These are phyloP conservation scores for Neurospora sp. DNA, from an alignment of 495 filamentous ascomycete genomes.

Conservation along the genomic window DNA sequence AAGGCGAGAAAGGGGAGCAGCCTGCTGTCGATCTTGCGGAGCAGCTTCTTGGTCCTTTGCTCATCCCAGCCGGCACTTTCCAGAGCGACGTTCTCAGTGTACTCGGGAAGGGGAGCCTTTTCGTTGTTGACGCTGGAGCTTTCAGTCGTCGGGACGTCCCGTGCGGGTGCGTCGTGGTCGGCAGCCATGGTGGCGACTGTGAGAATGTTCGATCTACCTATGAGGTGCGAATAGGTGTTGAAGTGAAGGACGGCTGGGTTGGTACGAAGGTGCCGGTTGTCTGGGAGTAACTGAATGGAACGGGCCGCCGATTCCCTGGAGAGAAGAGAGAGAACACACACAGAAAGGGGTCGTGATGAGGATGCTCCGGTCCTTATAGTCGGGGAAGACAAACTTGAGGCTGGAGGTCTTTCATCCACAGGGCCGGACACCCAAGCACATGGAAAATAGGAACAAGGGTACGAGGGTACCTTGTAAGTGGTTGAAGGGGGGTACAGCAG, in stretches of 20 bases:
- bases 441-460: background rate
- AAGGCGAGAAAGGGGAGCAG: constrained; percentile 45
- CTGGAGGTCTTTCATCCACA: background rate
- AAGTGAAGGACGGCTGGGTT: background rate
- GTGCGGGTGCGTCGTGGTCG: constrained; percentile 12
- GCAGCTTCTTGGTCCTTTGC: constrained; percentile 28
- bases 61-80: constrained; percentile 19
- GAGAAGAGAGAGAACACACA: background rate
- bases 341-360: background rate
- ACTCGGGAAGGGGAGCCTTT: constrained; percentile 6
- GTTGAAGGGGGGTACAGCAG: background rate
- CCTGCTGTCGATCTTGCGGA: constrained; percentile 40
- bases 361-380: background rate
- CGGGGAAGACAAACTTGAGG: background rate
- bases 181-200: constrained; percentile 12
- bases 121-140: constrained; percentile 21
- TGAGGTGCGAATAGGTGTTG: background rate
- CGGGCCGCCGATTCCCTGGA: background rate
- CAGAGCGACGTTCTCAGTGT: constrained; percentile 6
- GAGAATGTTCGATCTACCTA: background rate
- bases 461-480: background rate
- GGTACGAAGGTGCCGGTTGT: background rate
- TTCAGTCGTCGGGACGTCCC: constrained; percentile 19
- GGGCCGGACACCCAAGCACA: background rate
- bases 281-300: background rate